Percentiles rank a stretch among this genome's conserved stretches.
Evolutionary conservation across 371 early-diverging fungal genomes (phyloP).

Genomic region (Actinomucor elegans): DNA sequence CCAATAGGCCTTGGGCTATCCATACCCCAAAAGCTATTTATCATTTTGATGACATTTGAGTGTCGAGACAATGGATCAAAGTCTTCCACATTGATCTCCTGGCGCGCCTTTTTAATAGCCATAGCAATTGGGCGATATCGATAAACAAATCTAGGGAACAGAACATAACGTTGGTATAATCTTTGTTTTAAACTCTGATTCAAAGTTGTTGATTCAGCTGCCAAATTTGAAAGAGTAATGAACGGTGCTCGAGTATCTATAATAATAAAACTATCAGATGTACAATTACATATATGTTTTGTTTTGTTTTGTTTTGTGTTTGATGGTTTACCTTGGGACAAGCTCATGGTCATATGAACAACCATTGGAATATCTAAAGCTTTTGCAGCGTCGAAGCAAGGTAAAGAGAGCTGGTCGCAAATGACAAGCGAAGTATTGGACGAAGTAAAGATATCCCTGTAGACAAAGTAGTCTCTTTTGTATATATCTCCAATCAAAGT

Average conservation of each 20-base stretch:
- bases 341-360: slow-evolving; percentile 17
- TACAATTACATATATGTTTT: too few relatives aligned
- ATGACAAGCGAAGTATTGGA: slow-evolving; percentile 15
- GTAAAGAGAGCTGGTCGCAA: slow-evolving; percentile 23
- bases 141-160: slow-evolving; percentile 6
- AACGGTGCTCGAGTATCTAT: slow-evolving; percentile 19
- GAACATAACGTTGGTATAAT: slow-evolving; percentile 12
- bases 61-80: slow-evolving; percentile 10
- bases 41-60: slow-evolving; percentile 20
- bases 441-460: neutral
- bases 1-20: slow-evolving; percentile 35
- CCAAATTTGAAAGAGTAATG: neutral
- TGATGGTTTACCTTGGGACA: slow-evolving; percentile 4
- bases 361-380: slow-evolving; percentile 13
- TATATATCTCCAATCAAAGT: neutral
- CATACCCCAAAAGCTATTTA: slow-evolving; percentile 29
- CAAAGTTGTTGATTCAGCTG: slow-evolving; percentile 7
- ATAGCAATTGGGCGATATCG: slow-evolving; percentile 1
- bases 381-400: slow-evolving; percentile 23
- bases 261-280: neutral
- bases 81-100: neutral
- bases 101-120: slow-evolving; percentile 4
- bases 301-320: too few relatives aligned
- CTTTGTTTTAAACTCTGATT: slow-evolving; percentile 10
- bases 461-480: slow-evolving; percentile 2